Conservation (phyloP, 2,329 filamentous ascomycete species). For the Aspergillus pseudoviridinutans region DNA sequence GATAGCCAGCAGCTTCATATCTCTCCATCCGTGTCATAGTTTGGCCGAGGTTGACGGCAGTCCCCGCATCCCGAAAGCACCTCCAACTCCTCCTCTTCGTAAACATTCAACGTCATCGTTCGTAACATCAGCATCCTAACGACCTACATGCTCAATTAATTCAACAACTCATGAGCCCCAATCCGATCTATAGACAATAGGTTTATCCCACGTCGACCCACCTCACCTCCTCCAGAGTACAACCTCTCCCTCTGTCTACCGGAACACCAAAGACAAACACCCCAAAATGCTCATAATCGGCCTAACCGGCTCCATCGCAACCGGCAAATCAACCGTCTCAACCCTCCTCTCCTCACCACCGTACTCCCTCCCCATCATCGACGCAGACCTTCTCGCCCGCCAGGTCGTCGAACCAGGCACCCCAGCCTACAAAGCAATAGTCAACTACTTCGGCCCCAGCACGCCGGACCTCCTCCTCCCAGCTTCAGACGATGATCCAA, state of each 20-base stretch:
- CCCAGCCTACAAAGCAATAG: conserved; percentile 74
- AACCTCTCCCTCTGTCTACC: not conserved
- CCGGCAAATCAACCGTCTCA: conserved; percentile 95
- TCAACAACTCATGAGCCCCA: not conserved
- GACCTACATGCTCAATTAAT: not conserved
- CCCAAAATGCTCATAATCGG: conserved; percentile 82
- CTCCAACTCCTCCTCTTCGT: not conserved
- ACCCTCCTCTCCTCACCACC: conserved; percentile 73
- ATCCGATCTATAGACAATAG: not conserved
- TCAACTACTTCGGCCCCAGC: conserved; percentile 72
- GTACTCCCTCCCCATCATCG: conserved; percentile 84
- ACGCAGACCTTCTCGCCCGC: conserved; percentile 88
- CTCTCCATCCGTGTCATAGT: too few species aligned
- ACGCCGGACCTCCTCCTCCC: conserved; percentile 82
- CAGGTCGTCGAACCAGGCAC: conserved; percentile 93
- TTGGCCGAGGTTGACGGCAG: conserved; percentile 17
- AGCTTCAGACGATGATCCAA: conserved; percentile 37
- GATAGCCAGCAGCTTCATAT: not conserved
- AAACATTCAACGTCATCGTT: not conserved
- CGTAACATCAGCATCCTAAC: not conserved
- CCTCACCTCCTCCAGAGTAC: not conserved
- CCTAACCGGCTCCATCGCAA: conserved; percentile 94
- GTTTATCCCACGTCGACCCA: not conserved
- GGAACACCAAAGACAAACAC: not conserved
- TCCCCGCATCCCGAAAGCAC: conserved; percentile 19